Percentiles rank a stretch among this genome's conserved stretches.
phyloP scores from a whole-genome alignment of 2,329 filamentous ascomycete genomes.

The Hypoxylon sp. region DNA sequence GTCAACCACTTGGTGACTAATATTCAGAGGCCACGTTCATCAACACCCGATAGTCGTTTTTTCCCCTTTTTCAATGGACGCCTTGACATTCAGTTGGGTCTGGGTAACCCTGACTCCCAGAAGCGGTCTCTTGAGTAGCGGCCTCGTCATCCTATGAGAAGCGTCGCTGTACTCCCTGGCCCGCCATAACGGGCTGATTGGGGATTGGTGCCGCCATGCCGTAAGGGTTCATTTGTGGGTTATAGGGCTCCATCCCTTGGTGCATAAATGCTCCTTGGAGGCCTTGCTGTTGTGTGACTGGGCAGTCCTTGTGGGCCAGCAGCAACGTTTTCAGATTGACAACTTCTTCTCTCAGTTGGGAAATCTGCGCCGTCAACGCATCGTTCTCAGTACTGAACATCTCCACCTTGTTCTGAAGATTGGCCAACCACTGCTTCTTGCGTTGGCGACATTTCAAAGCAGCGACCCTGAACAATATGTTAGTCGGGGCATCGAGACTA shows the following conservation, averaged over 20 bases:
- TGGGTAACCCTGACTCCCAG: slow-evolving; percentile 30
- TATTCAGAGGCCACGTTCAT: slow-evolving; percentile 10
- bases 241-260: slow-evolving; percentile 66
- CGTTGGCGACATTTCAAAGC: slow-evolving; percentile 96
- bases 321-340: slow-evolving; percentile 94
- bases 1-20: slow-evolving; percentile 9
- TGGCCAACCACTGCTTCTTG: slow-evolving; percentile 99
- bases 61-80: slow-evolving; percentile 14
- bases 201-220: slow-evolving; percentile 66
- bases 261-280: slow-evolving; percentile 70
- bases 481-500: slow-evolving; percentile 31
- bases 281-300: slow-evolving; percentile 88
- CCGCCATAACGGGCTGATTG: slow-evolving; percentile 66
- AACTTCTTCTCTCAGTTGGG: slow-evolving; percentile 88
- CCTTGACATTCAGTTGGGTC: slow-evolving; percentile 18
- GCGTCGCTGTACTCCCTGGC: slow-evolving; percentile 66
- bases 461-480: slow-evolving; percentile 75
- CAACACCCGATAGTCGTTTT: slow-evolving; percentile 3
- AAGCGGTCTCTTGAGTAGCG: slow-evolving; percentile 35
- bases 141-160: slow-evolving; percentile 62
- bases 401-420: slow-evolving; percentile 94
- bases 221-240: slow-evolving; percentile 69
- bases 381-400: slow-evolving; percentile 94
- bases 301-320: slow-evolving; percentile 95
- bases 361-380: slow-evolving; percentile 83